A percentile compares a stretch with the other conserved stretches of the same genome.
phyloP scores from a whole-genome alignment of 179 eudicot genomes.

The Camellia oleifera region DNA sequence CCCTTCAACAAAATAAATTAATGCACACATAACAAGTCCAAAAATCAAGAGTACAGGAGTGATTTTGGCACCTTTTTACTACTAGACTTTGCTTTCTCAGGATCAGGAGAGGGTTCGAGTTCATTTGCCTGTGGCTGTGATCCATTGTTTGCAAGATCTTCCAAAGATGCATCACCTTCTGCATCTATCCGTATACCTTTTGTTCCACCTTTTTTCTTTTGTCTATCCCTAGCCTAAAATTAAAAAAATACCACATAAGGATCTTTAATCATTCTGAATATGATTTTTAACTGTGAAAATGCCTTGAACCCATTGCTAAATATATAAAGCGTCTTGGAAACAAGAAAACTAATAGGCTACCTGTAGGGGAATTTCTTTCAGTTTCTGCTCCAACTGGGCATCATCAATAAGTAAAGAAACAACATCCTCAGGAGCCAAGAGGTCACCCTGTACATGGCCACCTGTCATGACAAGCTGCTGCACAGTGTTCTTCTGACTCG shows the following conservation, averaged over 20 bases:
- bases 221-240: constrained; percentile 74
- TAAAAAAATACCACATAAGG: background rate
- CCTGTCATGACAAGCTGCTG: constrained; percentile 99
- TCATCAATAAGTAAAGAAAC: constrained; percentile 93
- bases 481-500: constrained; percentile 92
- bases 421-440: constrained; percentile 94
- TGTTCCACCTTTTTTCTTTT: constrained; percentile 65
- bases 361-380: constrained; percentile 86
- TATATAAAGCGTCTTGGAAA: background rate
- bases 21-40: background rate
- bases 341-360: constrained; percentile 23
- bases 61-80: constrained; percentile 53
- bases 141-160: constrained; percentile 63
- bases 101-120: constrained; percentile 47
- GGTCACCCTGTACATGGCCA: constrained; percentile 98
- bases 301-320: background rate
- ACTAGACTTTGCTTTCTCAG: constrained; percentile 54
- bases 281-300: background rate
- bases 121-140: constrained; percentile 47
- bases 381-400: constrained; percentile 85
- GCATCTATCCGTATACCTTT: constrained; percentile 87
- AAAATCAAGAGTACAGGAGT: too few species aligned
- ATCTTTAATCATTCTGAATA: background rate
- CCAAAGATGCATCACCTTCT: constrained; percentile 92
- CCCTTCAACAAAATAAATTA: background rate